Evolutionary conservation across 257 asterid species (phyloP).

Genomic region (Primulina eburnea): DNA sequence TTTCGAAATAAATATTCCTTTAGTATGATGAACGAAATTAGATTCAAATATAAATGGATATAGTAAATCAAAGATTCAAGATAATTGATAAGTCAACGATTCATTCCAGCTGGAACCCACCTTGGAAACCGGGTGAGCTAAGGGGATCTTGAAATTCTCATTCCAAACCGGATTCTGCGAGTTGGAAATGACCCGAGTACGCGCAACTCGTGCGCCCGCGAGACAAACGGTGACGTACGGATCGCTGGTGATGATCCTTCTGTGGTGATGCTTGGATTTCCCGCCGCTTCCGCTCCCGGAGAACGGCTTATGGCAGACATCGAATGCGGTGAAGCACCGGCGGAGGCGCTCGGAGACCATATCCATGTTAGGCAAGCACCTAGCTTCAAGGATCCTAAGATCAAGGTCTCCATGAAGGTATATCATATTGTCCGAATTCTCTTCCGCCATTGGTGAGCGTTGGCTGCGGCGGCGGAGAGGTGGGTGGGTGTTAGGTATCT

Average conservation of each 20-base stretch:
- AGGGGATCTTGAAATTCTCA: conserved; percentile 68
- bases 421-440: neutral
- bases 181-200: conserved; percentile 75
- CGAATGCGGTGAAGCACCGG: conserved; percentile 56
- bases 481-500: neutral
- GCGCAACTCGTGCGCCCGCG: conserved; percentile 79
- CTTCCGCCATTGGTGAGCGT: neutral
- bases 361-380: conserved; percentile 89
- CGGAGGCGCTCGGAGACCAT: conserved; percentile 64
- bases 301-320: conserved; percentile 47
- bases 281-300: conserved; percentile 10
- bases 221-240: conserved; percentile 85
- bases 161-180: conserved; percentile 83
- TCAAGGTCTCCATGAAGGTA: conserved; percentile 90
- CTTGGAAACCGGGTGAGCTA: conserved; percentile 81
- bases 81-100: too few species aligned
- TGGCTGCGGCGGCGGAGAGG: conserved; percentile 10
- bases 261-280: conserved; percentile 29
- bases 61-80: too few species aligned
- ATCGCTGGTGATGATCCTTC: conserved; percentile 79
- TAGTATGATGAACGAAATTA: neutral
- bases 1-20: neutral
- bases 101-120: conserved; percentile 10
- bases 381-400: conserved; percentile 73
- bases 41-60: too few species aligned